These are phyloP conservation scores for Didymella keratinophila DNA, from an alignment of 2,329 filamentous ascomycete species.

Conservation along the genomic window DNA sequence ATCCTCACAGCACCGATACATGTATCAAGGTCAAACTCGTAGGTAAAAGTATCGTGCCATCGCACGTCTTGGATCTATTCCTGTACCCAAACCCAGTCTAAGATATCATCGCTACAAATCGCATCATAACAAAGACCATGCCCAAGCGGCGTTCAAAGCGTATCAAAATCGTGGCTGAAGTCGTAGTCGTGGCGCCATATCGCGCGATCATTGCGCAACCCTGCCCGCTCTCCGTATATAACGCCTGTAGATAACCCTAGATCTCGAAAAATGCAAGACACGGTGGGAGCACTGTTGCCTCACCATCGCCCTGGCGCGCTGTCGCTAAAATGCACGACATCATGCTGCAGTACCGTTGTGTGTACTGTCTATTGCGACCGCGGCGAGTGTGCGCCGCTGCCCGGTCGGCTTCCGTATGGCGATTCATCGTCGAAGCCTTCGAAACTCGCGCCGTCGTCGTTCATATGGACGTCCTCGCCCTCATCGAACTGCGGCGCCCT, in stretches of 20 bases:
- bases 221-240: constrained; percentile 15
- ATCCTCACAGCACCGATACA: not conserved
- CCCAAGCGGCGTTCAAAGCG: constrained; percentile 6
- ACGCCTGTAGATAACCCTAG: constrained; percentile 6
- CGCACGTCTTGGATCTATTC: constrained; percentile 19
- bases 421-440: constrained; percentile 42
- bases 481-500: constrained; percentile 29
- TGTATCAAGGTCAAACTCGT: too few relatives aligned
- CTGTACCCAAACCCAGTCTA: constrained; percentile 12
- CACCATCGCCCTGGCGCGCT: not conserved
- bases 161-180: constrained; percentile 19
- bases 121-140: constrained; percentile 12
- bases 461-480: constrained; percentile 41
- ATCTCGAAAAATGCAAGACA: not conserved
- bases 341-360: not conserved
- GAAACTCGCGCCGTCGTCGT: constrained; percentile 42
- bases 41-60: constrained; percentile 6
- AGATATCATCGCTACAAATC: constrained; percentile 23
- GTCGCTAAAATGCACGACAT: constrained; percentile 15
- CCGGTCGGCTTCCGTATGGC: constrained; percentile 35
- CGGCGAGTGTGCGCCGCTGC: constrained; percentile 34
- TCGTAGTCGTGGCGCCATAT: constrained; percentile 23
- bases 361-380: constrained; percentile 22
- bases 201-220: constrained; percentile 22
- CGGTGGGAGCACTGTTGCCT: not conserved